A percentile compares a stretch with the other conserved stretches of the same genome.
These are phyloP conservation scores for Alternaria arborescens DNA, from an alignment of 2,329 filamentous ascomycete species.

Conservation along the genomic window DNA sequence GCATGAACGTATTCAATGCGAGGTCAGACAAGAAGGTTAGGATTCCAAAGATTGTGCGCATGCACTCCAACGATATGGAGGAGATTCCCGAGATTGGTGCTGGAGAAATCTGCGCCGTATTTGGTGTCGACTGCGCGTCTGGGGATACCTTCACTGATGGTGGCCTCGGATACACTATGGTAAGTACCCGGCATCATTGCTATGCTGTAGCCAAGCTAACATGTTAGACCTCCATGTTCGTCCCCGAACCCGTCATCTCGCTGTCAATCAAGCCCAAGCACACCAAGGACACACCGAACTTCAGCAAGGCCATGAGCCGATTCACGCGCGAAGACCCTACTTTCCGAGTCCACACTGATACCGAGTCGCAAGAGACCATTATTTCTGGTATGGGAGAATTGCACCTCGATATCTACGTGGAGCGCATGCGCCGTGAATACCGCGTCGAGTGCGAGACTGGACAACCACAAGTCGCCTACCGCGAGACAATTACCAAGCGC, in stretches of 20 bases:
- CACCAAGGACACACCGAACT: conserved; percentile 89
- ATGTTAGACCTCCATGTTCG: conserved; percentile 82
- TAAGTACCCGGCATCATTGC: conserved; percentile 26
- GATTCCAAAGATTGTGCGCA: conserved; percentile 95
- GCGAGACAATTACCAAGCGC: conserved; percentile 84
- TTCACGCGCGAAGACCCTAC: conserved; percentile 99
- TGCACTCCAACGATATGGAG: conserved; percentile 99
- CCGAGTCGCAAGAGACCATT: conserved; percentile 94
- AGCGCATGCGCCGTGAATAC: conserved; percentile 96
- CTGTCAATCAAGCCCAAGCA: conserved; percentile 97
- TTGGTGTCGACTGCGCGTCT: conserved; percentile 96
- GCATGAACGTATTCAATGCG: conserved; percentile 90
- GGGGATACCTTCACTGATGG: conserved; percentile 99
- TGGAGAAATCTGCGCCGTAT: conserved; percentile 98
- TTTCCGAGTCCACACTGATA: conserved; percentile 91
- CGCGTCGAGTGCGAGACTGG: conserved; percentile 95
- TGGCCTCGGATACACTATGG: conserved; percentile 88
- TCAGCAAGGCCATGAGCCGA: conserved; percentile 97
- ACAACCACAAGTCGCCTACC: conserved; percentile 94
- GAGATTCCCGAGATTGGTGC: conserved; percentile 91
- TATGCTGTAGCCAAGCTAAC: conserved; percentile 21
- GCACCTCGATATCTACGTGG: conserved; percentile 96
- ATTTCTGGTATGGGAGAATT: conserved; percentile 99
- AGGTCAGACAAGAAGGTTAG: conserved; percentile 95
- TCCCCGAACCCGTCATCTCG: conserved; percentile 97